Evolutionary conservation across 2,329 filamentous ascomycete genomes (phyloP), one percentile per base, ranked within the genome.

Genomic region (Neonectria coccinea): DNA sequence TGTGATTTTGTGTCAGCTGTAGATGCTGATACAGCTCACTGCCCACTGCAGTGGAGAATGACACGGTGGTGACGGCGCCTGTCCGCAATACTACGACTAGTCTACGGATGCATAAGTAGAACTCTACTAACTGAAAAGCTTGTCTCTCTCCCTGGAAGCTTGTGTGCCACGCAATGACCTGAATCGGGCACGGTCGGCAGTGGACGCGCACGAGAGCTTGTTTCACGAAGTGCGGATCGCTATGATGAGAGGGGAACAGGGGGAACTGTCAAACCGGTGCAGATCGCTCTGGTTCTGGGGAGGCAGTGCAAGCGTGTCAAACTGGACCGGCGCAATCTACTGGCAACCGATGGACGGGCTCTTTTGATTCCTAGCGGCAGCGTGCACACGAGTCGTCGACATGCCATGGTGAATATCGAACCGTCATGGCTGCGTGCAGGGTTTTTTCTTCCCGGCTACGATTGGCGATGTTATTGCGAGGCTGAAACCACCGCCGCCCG

Each of bases 151-250:
- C 29, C 29, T 51, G 48, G 44, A 45, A 45, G 42, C 42, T 45
- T 31, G n/a, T 18, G 61, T 50, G 25, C 55, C 25, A 51, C 55
- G 61, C 55, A 48, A 42, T 58, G 50, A 36, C 45, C 51, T 50
- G 50, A 45, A 55, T 51, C 51, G 25, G 56, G 51, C 33, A 50
- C 33, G 29, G 33, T 59, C 61, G 56, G 39, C 25, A 59, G 39
- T 52, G 56, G 22, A 42, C 39, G 36, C 29, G n/a, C 56, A 44
- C 56, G 18, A 41, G 36, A 52, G 39, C 48, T 31, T 55, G 61
- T 64, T 64, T 64, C 61, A 64, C 36, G 36, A 47, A 51, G 47
- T 47, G 56, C 61, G 56, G 61, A 64, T 64, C 51, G 50, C 39
- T 56, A 59, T 64, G 44, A 59, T 54, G 25, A 58, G 45, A 36